Conservation (phyloP, 768 basidiomycete genomes). For the Boletus edulis region DNA sequence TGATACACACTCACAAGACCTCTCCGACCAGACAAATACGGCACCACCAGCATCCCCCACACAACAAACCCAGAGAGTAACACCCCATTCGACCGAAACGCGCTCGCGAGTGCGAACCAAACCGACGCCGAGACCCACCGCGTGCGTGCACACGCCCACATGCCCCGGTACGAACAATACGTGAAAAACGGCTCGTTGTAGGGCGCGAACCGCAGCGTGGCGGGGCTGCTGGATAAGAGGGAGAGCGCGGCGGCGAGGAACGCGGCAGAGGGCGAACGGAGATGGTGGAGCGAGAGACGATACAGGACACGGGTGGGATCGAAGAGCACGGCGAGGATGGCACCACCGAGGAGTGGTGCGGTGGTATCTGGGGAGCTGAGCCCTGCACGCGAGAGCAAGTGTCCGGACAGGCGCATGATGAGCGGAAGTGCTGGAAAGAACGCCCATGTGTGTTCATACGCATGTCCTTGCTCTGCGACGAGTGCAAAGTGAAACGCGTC, state of each 20-base stretch:
- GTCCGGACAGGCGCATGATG: slow-evolving; percentile 44
- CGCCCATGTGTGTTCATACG: slow-evolving; percentile 82
- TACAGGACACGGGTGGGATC: slow-evolving; percentile 50
- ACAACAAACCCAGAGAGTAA: slow-evolving; percentile 73
- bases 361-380: slow-evolving; percentile 6
- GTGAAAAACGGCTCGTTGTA: slow-evolving; percentile 90
- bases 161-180: slow-evolving; percentile 62
- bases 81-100: slow-evolving; percentile 78
- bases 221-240: slow-evolving; percentile 78
- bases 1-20: slow-evolving; percentile 23
- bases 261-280: slow-evolving; percentile 57
- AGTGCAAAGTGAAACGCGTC: slow-evolving; percentile 80
- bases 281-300: slow-evolving; percentile 56
- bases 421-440: slow-evolving; percentile 73
- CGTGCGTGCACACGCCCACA: slow-evolving; percentile 29
- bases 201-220: slow-evolving; percentile 64
- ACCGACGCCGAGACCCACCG: slow-evolving; percentile 58
- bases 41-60: slow-evolving; percentile 67
- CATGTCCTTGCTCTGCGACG: slow-evolving; percentile 57
- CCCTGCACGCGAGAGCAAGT: slow-evolving; percentile 15
- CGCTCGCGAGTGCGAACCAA: slow-evolving; percentile 59
- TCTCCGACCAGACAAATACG: slow-evolving; percentile 40
- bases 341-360: slow-evolving; percentile 36
- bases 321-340: slow-evolving; percentile 37
- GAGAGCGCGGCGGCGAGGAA: slow-evolving; percentile 63